phyloP scores from a whole-genome alignment of 2,329 filamentous ascomycete genomes.

The Myriangium duriaei region DNA sequence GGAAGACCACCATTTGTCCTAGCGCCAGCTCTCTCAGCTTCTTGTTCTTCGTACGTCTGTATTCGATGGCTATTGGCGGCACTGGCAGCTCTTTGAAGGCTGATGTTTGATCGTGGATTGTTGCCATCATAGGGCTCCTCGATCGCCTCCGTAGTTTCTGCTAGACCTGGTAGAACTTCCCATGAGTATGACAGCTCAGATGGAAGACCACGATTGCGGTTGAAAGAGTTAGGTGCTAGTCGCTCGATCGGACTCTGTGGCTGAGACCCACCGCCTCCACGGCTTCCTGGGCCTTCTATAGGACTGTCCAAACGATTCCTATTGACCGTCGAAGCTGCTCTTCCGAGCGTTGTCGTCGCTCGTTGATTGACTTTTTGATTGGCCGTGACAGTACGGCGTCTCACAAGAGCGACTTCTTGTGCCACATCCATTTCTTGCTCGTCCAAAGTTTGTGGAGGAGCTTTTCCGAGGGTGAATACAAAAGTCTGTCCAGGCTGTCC shows the following conservation, averaged over 20 bases:
- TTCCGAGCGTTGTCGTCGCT: constrained; percentile 21
- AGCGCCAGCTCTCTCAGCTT: constrained; percentile 39
- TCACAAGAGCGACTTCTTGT: constrained; percentile 23
- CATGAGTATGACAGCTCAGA: constrained; percentile 10
- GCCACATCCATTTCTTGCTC: constrained; percentile 23
- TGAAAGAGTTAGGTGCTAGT: constrained; percentile 3
- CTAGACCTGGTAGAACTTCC: constrained; percentile 21
- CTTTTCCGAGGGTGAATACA: constrained; percentile 23
- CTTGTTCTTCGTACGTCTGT: constrained; percentile 43
- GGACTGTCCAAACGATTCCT: constrained; percentile 2
- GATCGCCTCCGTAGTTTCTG: constrained; percentile 19
- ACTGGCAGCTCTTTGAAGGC: constrained; percentile 33
- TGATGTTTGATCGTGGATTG: constrained; percentile 22
- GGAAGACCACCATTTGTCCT: constrained; percentile 74
- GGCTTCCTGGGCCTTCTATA: background rate
- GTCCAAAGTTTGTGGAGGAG: constrained; percentile 22
- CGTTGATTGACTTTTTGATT: constrained; percentile 21
- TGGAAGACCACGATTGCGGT: constrained; percentile 4
- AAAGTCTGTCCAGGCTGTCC: constrained; percentile 27
- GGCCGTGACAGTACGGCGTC: constrained; percentile 25
- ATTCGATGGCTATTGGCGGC: constrained; percentile 60
- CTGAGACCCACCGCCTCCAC: background rate
- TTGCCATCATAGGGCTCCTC: constrained; percentile 25
- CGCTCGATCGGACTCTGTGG: constrained; percentile 7
- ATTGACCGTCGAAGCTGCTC: constrained; percentile 22